Evolutionary conservation across 257 asterid genomes (phyloP), one percentile per base, ranked within the genome.

Genomic region (Salvia miltiorrhiza): DNA sequence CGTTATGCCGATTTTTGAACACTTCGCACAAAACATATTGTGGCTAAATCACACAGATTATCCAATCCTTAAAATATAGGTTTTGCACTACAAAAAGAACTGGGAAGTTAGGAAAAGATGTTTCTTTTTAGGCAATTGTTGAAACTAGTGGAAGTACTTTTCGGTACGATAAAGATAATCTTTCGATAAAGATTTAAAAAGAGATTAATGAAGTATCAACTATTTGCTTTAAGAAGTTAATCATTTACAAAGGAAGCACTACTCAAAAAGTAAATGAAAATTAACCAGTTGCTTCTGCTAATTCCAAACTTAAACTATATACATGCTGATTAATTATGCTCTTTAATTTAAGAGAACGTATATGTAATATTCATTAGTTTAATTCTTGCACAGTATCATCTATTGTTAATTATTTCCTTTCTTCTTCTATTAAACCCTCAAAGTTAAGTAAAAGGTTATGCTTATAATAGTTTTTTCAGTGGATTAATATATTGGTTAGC

Each of bases 231-330:
- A 39, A 39, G 20, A 61, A 45, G 52, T 13, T 61, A 41, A 62
- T 62, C 68, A 62, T 41, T 41, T 63, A 40, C 52, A 37, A 40
- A 57, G 14, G 53, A 12, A 62, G 67, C 68, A 63, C 68, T 12
- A 63, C 54, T 3, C 21, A 39, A 37, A 62, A 63, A 63, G 68
- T 24, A 40, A 24, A 14, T 13, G 41, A 63, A 63, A 43, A 0
- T 43, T 43, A 41, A 54, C 54, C 21, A 23, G 9, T 35, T 13
- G 54, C 13, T 7, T 41, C 48, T 37, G 66, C 66, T 19, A 19
- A 37, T 60, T 56, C 41, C 39, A 50, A 20, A 20, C 57, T 20
- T 50, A 14, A 17, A 50, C 5, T 30, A 30, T 10, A 16, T 50
- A 50, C 2, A 50, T 45, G 12, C 12, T 37, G 12, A 37, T 37